phyloP scores from a whole-genome alignment of 331 rosid genomes.

The Quercus phellos region DNA sequence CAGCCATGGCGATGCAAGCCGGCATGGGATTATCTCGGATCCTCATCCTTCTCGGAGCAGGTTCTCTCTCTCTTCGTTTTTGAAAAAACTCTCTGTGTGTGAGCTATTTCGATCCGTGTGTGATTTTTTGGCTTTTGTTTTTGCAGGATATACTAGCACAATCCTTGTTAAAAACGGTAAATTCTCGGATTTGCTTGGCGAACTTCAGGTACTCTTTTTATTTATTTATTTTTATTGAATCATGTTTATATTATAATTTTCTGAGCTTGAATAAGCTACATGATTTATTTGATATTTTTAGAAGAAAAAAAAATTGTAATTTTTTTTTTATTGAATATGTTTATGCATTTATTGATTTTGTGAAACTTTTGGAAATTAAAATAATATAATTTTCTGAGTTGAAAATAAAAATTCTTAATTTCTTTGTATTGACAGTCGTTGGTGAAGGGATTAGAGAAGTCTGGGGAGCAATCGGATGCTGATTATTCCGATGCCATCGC shows the following conservation, averaged over 20 bases:
- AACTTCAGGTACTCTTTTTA: slow-evolving; percentile 55
- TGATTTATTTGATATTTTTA: not conserved
- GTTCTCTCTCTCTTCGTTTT: slow-evolving; percentile 12
- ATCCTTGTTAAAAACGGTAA: slow-evolving; percentile 65
- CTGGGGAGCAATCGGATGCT: slow-evolving; percentile 56
- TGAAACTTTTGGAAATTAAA: not conserved
- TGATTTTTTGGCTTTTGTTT: not conserved
- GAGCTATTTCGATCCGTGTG: slow-evolving; percentile 10
- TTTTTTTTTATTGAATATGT: not conserved
- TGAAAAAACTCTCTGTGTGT: not conserved
- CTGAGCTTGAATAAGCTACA: not conserved
- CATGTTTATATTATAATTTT: not conserved
- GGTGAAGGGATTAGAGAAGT: slow-evolving; percentile 66
- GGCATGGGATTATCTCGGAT: slow-evolving; percentile 65
- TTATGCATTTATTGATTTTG: not conserved
- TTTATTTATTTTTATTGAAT: not conserved
- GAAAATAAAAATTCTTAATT: not conserved
- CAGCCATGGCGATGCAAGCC: slow-evolving; percentile 69
- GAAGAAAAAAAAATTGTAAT: no score
- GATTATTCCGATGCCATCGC: slow-evolving; percentile 67
- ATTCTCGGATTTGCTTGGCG: slow-evolving; percentile 67
- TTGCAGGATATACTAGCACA: slow-evolving; percentile 72
- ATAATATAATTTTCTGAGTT: not conserved
- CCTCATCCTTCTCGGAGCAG: slow-evolving; percentile 69
- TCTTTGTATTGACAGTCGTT: slow-evolving; percentile 36